Base-by-base conservation (phyloP, 495 filamentous ascomycete genomes). In the Penicillium roqueforti region DNA sequence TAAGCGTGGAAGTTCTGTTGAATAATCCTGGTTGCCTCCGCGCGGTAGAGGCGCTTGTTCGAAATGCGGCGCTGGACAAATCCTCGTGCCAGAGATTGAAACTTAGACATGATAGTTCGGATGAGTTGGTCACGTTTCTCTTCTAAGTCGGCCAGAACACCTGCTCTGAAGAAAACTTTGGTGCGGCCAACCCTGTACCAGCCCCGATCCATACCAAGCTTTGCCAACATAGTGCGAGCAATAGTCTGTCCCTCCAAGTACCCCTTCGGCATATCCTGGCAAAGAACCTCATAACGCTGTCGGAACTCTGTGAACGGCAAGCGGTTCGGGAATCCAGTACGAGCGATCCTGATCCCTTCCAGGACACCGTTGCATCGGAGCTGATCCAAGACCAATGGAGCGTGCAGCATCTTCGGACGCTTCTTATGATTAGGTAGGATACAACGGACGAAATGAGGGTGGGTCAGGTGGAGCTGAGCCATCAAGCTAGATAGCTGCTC, bases 371-470 rank as follows among this genome's bases (percentile, higher is more conserved):
- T 99, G 69, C 95, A 99, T 29, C 95, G 84, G 5, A 99, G 76
- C 67, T 99, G 95, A 63, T 99, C 95, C 16, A 99, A 75, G 2
- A 99, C 95, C 6, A 97, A 78, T 2, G 89, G 84, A 1, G 89
- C 88, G 61, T 87, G 87, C 62, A 97, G 84, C 68, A 90, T 87
- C 72, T 97, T 97, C 2, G 95, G 89, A n/a, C 86, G 80, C 68
- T 99, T 99, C 72, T 92, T 95, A 76, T 99, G 93, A 63, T 99
- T 99, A 13, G 95, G 95, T 44, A 99, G 83, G 55, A 99, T 99
- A 63, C 95, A 99, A 22, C 95, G 86, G 3, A 97, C 95, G 64
- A 99, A 99, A 70, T 99, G 95, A 38, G 95, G 95, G 68, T 99
- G 95, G 3, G 95, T 99, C 0, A 87, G 91, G 63, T 97, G 85